phyloP scores from a whole-genome alignment of 495 filamentous ascomycete genomes.

The Halenospora varia region DNA sequence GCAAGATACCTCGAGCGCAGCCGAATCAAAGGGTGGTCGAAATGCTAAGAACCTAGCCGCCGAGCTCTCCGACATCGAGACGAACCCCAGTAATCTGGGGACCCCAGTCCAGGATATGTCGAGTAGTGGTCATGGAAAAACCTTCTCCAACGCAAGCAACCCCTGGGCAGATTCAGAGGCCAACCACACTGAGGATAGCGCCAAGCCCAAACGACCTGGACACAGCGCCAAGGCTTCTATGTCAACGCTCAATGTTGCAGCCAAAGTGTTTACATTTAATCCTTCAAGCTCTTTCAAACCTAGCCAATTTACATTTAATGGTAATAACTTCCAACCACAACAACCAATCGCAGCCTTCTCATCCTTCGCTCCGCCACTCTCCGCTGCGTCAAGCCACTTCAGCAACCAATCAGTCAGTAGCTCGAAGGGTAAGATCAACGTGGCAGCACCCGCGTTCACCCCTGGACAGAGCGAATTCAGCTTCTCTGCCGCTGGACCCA shows the following conservation, averaged over 20 bases:
- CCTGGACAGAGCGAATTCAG: slow-evolving; percentile 67
- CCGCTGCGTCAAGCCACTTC: slow-evolving; percentile 21
- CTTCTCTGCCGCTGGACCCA: slow-evolving; percentile 62
- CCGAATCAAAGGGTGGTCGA: slow-evolving; percentile 17
- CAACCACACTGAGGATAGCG: not conserved
- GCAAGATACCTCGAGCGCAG: slow-evolving; percentile 17
- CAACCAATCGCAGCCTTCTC: slow-evolving; percentile 11
- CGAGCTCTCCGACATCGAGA: slow-evolving; percentile 65
- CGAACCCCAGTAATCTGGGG: slow-evolving; percentile 69
- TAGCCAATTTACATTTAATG: slow-evolving; percentile 50
- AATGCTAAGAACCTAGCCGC: slow-evolving; percentile 22
- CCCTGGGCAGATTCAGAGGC: slow-evolving; percentile 24
- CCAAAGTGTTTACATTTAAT: slow-evolving; percentile 83
- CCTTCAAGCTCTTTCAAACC: slow-evolving; percentile 60
- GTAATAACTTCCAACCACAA: slow-evolving; percentile 49
- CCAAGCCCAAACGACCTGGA: slow-evolving; percentile 13
- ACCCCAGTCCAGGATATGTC: slow-evolving; percentile 45
- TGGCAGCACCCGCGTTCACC: slow-evolving; percentile 64
- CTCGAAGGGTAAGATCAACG: slow-evolving; percentile 52
- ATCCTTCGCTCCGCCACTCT: slow-evolving; percentile 18
- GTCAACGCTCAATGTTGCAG: slow-evolving; percentile 80
- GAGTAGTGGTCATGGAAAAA: slow-evolving; percentile 11
- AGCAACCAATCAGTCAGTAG: slow-evolving; percentile 19
- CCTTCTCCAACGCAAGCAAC: slow-evolving; percentile 22
- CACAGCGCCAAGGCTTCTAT: slow-evolving; percentile 64